phyloP scores from a whole-genome alignment of 208 protist species.

The Leishmania mexicana region DNA sequence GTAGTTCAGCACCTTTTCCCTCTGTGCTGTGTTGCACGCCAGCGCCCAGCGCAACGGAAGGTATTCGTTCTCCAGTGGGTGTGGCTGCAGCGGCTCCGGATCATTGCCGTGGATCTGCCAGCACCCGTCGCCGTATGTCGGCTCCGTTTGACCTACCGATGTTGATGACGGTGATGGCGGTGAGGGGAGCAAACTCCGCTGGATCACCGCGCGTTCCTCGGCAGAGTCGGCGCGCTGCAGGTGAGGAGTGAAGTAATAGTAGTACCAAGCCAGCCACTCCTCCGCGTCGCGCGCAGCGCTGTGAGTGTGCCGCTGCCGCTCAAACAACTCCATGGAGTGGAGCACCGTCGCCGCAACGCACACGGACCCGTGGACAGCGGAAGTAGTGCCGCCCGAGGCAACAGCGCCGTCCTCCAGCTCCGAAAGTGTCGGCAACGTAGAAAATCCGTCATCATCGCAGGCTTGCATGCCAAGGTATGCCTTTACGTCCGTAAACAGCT shows the following conservation, averaged over 20 bases:
- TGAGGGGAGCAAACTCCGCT: constrained; percentile 4
- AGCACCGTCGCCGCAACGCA: constrained; percentile 54
- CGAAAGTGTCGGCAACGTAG: neutral
- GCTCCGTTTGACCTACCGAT: too few relatives aligned
- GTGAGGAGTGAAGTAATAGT: constrained; percentile 16
- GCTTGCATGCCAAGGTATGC: constrained; percentile 35
- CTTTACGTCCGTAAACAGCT: constrained; percentile 43
- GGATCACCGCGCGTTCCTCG: neutral
- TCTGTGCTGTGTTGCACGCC: neutral
- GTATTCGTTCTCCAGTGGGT: constrained; percentile 20
- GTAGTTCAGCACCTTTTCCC: constrained; percentile 15
- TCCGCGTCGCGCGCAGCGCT: constrained; percentile 37
- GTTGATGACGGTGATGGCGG: neutral
- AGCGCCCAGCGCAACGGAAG: constrained; percentile 11
- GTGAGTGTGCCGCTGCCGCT: constrained; percentile 44
- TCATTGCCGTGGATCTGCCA: neutral
- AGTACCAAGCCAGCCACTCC: constrained; percentile 44
- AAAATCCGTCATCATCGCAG: constrained; percentile 12
- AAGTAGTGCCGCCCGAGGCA: neutral
- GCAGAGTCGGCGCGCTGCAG: constrained; percentile 6
- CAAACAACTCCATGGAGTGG: constrained; percentile 76
- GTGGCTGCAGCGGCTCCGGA: neutral
- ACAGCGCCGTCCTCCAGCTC: neutral
- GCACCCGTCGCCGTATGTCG: neutral
- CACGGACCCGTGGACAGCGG: constrained; percentile 29